Base-by-base conservation (phyloP, 1,284 basidiomycete species). In the Ustilago sp. region DNA sequence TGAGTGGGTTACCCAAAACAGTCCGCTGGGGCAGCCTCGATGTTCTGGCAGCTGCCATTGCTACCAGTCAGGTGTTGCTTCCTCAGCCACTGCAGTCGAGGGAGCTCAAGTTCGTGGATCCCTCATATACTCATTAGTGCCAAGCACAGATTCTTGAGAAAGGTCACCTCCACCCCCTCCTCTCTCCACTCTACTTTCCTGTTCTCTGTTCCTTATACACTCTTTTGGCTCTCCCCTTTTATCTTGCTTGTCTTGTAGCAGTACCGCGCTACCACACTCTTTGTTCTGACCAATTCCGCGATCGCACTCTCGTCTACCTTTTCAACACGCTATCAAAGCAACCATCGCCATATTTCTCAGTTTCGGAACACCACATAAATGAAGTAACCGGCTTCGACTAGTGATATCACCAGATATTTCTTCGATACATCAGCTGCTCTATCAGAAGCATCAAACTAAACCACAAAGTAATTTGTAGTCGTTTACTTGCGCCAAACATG, bases 321-420 rank as follows among this genome's bases (percentile, higher is more conserved):
- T 64, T 34, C 23, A 52, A 19, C 59, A 55, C 61, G 45, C 53
- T 34, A 53, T 43, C 50, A 48, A 55, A 56, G 43, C 61, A 53
- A n/a, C 52, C 31, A 38, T 47, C 51, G 1, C 23, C 3, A 31
- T n/a, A 28, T 55, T 48, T 17, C 13, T 8, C 23, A 41, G 17
- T 41, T 17, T 6, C 11, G 39, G 39, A 15, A 7, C 9, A 19
- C n/a, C 41, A 48, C 19, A 2, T 28, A n/a, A 2, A 11, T 31
- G n/a, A 23, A 23, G 19, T 48, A 7, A 9, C n/a, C 35, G 38
- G 2, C 34, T 11, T 17, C 8, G 13, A 17, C 35, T 15, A 34
- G 15, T 43, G 32, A 9, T 34, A 4, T 4, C 12, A 51, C n/a
- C 36, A 56, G 12, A 19, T 50, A 9, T 34, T 35, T 59, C 17